Conservation (phyloP, 169 alveolate genomes). For the Perkinsus chesapeaki region DNA sequence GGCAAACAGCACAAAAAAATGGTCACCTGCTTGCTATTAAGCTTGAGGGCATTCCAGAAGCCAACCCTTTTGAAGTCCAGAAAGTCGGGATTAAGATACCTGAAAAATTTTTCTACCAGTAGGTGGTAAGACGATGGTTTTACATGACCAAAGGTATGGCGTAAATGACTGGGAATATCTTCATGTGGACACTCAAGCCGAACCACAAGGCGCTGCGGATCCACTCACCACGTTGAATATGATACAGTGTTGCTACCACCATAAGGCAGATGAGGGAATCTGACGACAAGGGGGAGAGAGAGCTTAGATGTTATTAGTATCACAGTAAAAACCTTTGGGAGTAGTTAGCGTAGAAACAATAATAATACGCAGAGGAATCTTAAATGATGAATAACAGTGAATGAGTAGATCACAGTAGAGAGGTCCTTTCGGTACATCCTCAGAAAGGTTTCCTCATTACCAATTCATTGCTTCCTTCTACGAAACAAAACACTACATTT, state of each 20-base stretch:
- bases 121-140: too few relatives aligned
- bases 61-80: background rate
- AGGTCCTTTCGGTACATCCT: too few relatives aligned
- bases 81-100: background rate
- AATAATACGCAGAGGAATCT: background rate
- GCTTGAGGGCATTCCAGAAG: background rate
- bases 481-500: too few relatives aligned
- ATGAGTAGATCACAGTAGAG: too few relatives aligned
- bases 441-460: too few relatives aligned
- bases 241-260: conserved; percentile 43
- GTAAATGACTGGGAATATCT: conserved; percentile 91
- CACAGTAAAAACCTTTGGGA: background rate
- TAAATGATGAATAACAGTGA: too few relatives aligned
- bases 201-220: conserved; percentile 56
- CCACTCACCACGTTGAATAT: conserved; percentile 29
- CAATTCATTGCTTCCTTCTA: too few relatives aligned
- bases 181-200: conserved; percentile 91
- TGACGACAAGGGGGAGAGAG: background rate
- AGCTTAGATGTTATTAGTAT: background rate
- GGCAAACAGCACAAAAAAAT: too few relatives aligned
- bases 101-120: too few relatives aligned
- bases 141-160: conserved; percentile 70
- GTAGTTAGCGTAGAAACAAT: background rate
- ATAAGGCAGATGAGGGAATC: conserved; percentile 54
- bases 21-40: background rate